These are phyloP conservation scores for Phytophthora vignae DNA, from an alignment of 352 stramenopile species.

Conservation along the genomic window DNA sequence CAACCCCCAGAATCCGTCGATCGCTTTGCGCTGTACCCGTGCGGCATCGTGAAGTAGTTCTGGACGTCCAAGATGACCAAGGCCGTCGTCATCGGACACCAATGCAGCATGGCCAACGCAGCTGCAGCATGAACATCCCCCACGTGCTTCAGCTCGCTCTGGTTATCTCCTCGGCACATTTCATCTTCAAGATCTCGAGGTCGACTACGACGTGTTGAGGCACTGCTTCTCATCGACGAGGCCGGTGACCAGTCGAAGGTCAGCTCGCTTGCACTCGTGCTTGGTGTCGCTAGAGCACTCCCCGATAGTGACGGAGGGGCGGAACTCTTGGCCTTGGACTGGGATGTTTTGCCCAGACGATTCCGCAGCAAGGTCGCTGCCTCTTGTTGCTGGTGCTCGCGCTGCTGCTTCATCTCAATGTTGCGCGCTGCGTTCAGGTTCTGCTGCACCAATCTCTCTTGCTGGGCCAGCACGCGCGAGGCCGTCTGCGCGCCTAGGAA, in stretches of 20 bases:
- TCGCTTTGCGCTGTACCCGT: constrained; percentile 24
- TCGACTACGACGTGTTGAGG: constrained; percentile 12
- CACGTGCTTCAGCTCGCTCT: constrained; percentile 2
- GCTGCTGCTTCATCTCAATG: constrained; percentile 38
- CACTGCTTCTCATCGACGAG: constrained; percentile 21
- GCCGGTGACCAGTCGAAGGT: constrained; percentile 24
- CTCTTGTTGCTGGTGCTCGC: constrained; percentile 57
- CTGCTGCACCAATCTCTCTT: constrained; percentile 43
- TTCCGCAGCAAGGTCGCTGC: constrained; percentile 60
- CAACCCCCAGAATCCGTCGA: neutral
- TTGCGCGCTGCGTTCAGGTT: constrained; percentile 31
- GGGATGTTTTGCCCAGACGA: constrained; percentile 41
- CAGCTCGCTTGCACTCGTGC: constrained; percentile 26
- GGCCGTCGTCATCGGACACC: constrained; percentile 72
- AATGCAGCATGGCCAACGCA: constrained; percentile 41
- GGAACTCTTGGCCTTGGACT: neutral
- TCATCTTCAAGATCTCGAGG: neutral
- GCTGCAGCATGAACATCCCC: constrained; percentile 5
- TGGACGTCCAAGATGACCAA: constrained; percentile 75
- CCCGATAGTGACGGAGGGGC: neutral
- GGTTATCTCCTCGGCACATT: constrained; percentile 22
- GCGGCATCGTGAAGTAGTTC: constrained; percentile 66
- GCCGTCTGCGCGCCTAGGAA: constrained; percentile 67
- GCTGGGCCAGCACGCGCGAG: constrained; percentile 57
- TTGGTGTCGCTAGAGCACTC: constrained; percentile 24